Conservation (phyloP, 1,284 basidiomycete genomes). For the Apiotrichum porosum region DNA sequence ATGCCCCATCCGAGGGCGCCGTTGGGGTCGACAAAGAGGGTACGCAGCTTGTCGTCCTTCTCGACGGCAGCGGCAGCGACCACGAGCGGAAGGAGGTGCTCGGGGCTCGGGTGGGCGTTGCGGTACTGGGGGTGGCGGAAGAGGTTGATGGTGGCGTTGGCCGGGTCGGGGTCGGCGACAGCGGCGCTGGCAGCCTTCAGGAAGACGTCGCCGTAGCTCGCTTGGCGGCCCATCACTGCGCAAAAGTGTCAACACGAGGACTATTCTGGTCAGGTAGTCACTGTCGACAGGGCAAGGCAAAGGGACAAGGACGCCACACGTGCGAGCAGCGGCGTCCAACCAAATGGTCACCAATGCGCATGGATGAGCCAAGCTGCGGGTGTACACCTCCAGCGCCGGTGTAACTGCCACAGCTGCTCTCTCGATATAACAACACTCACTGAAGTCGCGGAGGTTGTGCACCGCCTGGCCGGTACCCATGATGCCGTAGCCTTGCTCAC, state of each 20-base stretch:
- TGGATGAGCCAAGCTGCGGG: no score
- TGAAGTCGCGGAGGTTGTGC: conserved; percentile 46
- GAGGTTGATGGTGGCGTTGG: conserved; percentile 22
- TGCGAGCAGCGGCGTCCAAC: no score
- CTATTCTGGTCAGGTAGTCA: no score
- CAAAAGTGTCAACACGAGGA: no score
- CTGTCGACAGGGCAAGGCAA: no score
- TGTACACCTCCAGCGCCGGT: no score
- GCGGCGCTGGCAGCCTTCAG: conserved; percentile 23
- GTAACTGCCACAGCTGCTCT: no score
- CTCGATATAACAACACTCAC: no score
- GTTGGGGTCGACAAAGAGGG: conserved; percentile 29
- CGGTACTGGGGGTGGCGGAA: conserved; percentile 35
- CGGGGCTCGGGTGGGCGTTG: conserved; percentile 43
- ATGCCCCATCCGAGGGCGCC: conserved; percentile 45
- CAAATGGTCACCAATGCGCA: no score
- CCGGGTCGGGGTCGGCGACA: conserved; percentile 15
- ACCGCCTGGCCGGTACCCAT: conserved; percentile 43
- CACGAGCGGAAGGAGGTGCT: conserved; percentile 44
- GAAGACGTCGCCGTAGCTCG: conserved; percentile 20
- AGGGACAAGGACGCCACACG: no score
- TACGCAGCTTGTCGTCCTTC: conserved; percentile 23
- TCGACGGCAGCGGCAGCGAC: conserved; percentile 35
- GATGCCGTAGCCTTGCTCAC: conserved; percentile 41
- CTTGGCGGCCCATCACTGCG: conserved; percentile 1